Base-by-base conservation (phyloP, 75 land plant genomes). In the Pinus albicaulis region DNA sequence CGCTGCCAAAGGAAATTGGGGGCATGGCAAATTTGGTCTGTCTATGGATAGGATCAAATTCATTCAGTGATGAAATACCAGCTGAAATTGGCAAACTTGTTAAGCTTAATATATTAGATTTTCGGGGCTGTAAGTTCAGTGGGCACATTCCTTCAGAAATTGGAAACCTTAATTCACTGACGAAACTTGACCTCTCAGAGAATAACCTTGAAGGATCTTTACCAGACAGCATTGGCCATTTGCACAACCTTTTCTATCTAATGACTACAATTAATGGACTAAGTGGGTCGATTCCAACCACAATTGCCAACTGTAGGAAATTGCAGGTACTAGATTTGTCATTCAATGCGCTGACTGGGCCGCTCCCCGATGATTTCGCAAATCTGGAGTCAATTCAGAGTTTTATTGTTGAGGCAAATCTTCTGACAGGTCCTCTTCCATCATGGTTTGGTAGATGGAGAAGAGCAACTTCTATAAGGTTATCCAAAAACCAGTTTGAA, bases 341-440 rank as follows among this genome's bases (percentile, higher is more conserved):
- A 11, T 84, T 79, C 57, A 87, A 87, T 76, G 41, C 14, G 3
- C 59, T 82, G 17, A 59, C 76, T 41, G 89, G 89, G n/a, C 76
- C 78, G 15, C 73, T 87, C 34, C 83, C 89, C 12, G 78, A 84
- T 25, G 74, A 70, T 36, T 59, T 87, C 12, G n/a, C 63, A 14
- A 68, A 59, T 4, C 55, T 82, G 59, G 75, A 78, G 36, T 77
- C 83, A 7, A 75, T 87, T 24, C 56, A 44, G 17, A 71, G 76
- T 22, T 76, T 85, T 69, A 63, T 70, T 7, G 82, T 85, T 22
- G 86, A 85, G 16, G 84, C 75, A 34, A 93, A 93, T 76, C 74
- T 56, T 7, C 78, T 94, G 1, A 74, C 81, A 4, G 97, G 97
- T 10, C 64, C 84, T 1, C 72, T 94, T 28, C 97, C 97, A 12